Conservation (phyloP, 805 yeast genomes). For the Cyberlindnera maritima region DNA sequence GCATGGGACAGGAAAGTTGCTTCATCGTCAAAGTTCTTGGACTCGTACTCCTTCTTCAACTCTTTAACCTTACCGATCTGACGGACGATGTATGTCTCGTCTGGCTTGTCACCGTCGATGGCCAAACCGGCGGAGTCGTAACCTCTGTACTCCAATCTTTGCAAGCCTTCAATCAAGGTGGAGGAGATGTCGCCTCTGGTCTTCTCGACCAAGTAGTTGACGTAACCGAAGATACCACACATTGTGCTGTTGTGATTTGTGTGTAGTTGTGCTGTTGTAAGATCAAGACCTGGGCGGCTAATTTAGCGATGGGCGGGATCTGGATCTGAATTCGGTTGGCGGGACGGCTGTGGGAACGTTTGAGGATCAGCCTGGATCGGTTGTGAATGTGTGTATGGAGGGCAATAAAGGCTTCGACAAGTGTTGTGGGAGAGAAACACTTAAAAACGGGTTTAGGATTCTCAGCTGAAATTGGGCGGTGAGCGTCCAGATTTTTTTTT, state of each 20-base stretch:
- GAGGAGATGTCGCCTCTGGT: conserved; percentile 90
- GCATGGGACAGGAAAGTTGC: conserved; percentile 78
- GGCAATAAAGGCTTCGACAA: not conserved
- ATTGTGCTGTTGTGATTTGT: conserved; percentile 21
- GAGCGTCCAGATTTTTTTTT: conserved; percentile 2
- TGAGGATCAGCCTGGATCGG: not conserved
- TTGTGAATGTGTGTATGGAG: no score
- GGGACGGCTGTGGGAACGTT: not conserved
- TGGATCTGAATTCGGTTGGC: not conserved
- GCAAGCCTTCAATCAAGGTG: conserved; percentile 82
- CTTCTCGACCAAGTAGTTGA: conserved; percentile 89
- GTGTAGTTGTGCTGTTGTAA: not conserved
- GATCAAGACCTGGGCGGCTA: conserved; percentile 1
- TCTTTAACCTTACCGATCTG: conserved; percentile 90
- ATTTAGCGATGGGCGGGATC: not conserved
- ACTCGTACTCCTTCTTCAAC: conserved; percentile 62
- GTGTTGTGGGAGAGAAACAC: not conserved
- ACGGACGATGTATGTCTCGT: conserved; percentile 70
- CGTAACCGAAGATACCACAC: conserved; percentile 98
- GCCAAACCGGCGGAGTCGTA: conserved; percentile 98
- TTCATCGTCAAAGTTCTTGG: conserved; percentile 50
- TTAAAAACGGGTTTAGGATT: not conserved
- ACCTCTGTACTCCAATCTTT: conserved; percentile 94
- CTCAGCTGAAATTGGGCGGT: conserved; percentile 1
- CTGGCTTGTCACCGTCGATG: conserved; percentile 80